A percentile compares a stretch with the other conserved stretches of the same genome.
These are phyloP conservation scores for Cryptococcus sp. DNA, from an alignment of 1,284 basidiomycete species.

Conservation along the genomic window DNA sequence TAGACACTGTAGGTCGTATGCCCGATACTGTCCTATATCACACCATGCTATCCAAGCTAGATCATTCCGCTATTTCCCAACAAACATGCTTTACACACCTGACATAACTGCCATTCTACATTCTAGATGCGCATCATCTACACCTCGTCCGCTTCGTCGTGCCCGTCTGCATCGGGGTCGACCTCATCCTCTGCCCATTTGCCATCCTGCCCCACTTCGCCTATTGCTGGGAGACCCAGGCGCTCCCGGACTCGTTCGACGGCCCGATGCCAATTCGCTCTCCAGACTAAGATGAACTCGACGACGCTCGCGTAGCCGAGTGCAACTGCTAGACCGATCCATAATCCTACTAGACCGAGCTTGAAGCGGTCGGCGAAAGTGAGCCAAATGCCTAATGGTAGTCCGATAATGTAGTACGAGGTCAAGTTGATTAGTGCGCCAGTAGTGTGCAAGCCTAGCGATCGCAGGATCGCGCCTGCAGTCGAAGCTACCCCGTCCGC, in stretches of 20 bases:
- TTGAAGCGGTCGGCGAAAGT: conserved; percentile 48
- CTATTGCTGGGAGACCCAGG: conserved; percentile 40
- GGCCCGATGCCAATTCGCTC: conserved; percentile 53
- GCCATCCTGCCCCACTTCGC: conserved; percentile 39
- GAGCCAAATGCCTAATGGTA: conserved; percentile 56
- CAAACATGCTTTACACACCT: too few relatives aligned
- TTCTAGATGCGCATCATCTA: too few relatives aligned
- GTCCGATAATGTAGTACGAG: conserved; percentile 56
- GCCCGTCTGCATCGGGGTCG: too few relatives aligned
- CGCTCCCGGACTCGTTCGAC: conserved; percentile 51
- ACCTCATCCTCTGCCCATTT: conserved; percentile 18
- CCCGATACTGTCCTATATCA: too few relatives aligned
- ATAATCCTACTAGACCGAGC: conserved; percentile 53
- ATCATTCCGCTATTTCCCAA: too few relatives aligned
- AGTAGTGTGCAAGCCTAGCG: conserved; percentile 64
- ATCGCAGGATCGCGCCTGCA: conserved; percentile 72
- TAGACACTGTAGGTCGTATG: too few relatives aligned
- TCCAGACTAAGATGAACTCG: conserved; percentile 49
- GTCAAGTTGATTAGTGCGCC: conserved; percentile 57
- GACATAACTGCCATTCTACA: too few relatives aligned
- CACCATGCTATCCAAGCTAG: too few relatives aligned
- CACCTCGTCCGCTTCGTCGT: too few relatives aligned
- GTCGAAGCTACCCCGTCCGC: conserved; percentile 69
- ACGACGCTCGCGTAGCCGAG: conserved; percentile 51
- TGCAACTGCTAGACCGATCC: conserved; percentile 56